Percentiles rank a stretch among this genome's conserved stretches.
Conservation (phyloP, 208 protist species). For the Trypanosomatidae sp. region DNA sequence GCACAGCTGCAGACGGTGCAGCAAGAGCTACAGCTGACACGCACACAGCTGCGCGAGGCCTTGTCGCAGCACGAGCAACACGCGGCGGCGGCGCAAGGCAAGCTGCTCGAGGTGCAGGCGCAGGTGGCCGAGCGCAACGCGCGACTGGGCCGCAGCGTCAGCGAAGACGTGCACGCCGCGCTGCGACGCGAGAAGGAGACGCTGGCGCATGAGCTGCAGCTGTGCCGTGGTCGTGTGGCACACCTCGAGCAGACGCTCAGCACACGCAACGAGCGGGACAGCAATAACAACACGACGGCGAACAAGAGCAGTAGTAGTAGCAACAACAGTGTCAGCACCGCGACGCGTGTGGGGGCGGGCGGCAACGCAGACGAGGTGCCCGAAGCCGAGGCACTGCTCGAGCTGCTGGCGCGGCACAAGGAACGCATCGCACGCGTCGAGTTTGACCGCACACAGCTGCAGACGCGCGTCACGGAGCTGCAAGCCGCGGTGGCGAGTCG, state of each 20-base stretch:
- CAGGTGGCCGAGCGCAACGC: conserved; percentile 12
- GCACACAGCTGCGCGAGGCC: conserved; percentile 9
- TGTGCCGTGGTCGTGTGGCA: conserved; percentile 18
- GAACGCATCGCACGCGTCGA: conserved; percentile 42
- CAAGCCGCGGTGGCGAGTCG: conserved; percentile 15
- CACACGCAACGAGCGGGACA: background rate
- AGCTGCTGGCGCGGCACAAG: conserved; percentile 33
- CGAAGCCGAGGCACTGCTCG: conserved; percentile 31
- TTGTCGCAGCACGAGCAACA: conserved; percentile 19
- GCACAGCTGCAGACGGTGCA: conserved; percentile 8
- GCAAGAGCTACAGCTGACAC: conserved; percentile 6
- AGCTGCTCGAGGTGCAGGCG: conserved; percentile 19
- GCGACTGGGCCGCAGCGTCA: conserved; percentile 13
- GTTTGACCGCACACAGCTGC: conserved; percentile 40
- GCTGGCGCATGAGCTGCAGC: conserved; percentile 19
- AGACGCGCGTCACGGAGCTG: conserved; percentile 27
- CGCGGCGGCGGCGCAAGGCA: conserved; percentile 16
- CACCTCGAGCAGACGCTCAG: conserved; percentile 11
- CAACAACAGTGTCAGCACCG: no score
- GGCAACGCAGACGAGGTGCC: conserved; percentile 5
- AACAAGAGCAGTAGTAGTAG: conserved; percentile 1
- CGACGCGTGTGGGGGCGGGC: background rate
- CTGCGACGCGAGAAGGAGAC: conserved; percentile 22
- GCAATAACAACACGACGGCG: background rate
- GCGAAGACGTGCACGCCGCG: conserved; percentile 12